phyloP scores from a whole-genome alignment of 441 rosid genomes.

The Adansonia gregorii region DNA sequence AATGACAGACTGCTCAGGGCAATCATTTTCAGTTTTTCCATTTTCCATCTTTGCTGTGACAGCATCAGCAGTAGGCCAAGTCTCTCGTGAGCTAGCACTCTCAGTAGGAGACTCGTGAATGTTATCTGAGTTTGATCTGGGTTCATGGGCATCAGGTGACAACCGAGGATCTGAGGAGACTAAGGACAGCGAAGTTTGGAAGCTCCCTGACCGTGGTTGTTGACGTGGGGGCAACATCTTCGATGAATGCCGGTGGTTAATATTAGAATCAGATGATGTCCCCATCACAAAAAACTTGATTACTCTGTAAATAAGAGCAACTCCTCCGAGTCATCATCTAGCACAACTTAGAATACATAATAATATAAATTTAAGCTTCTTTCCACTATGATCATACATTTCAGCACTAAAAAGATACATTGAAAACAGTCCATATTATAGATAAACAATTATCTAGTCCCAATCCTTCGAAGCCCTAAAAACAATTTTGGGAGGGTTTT shows the following conservation, averaged over 20 bases:
- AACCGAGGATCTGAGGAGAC: slow-evolving; percentile 66
- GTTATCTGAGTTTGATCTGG: slow-evolving; percentile 70
- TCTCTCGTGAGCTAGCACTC: slow-evolving; percentile 95
- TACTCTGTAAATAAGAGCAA: slow-evolving; percentile 33
- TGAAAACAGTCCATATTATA: not conserved
- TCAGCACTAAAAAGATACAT: not conserved
- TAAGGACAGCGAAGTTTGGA: slow-evolving; percentile 72
- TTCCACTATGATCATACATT: not conserved
- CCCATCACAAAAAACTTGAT: slow-evolving; percentile 55
- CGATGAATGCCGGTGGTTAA: slow-evolving; percentile 57
- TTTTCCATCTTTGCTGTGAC: slow-evolving; percentile 61
- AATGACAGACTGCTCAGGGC: slow-evolving; percentile 66
- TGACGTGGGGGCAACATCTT: slow-evolving; percentile 92
- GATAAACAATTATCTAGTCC: not conserved
- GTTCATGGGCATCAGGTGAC: slow-evolving; percentile 65
- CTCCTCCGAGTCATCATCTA: not conserved
- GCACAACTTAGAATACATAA: not conserved
- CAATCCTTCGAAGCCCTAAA: not conserved
- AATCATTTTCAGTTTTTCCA: slow-evolving; percentile 68
- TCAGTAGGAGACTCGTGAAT: slow-evolving; percentile 90
- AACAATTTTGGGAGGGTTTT: not conserved
- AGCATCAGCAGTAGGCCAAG: slow-evolving; percentile 85
- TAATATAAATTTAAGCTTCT: not conserved
- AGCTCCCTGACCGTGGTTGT: slow-evolving; percentile 63
- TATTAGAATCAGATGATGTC: slow-evolving; percentile 82